Evolutionary conservation across 352 stramenopile species (phyloP), one percentile per base, ranked within the genome.

Genomic region (Bremia lactucae): DNA sequence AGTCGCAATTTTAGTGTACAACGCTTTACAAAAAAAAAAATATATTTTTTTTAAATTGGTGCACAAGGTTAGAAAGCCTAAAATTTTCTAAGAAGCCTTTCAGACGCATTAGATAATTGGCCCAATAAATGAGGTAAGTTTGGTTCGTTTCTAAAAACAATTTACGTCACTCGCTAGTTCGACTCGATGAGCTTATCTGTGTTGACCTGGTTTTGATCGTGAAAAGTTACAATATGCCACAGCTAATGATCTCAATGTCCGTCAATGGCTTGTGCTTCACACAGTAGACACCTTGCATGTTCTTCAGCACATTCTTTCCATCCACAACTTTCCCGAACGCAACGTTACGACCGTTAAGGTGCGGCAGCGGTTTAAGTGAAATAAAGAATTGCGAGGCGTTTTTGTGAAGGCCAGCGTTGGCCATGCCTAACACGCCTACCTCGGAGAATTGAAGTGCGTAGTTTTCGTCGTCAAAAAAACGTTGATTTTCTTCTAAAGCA

Each of bases 351-450:
- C 80, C 80, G 56, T 93, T 89, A 35, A 93, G 60, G 59, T 93
- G 80, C 20, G 80, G 77, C 52, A 87, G 57, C 46, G 77, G 67
- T 57, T 76, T 60, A 31, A 90, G 65, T 46, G 78, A 97, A 53
- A 99, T 98, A 67, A 99, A 99, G 67, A 99, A 99, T 74, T 99
- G 97, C 55, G 82, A 97, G 4, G 95, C 96, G 70, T 99, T 99
- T 34, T 97, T 98, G 71, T 97, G 93, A 38, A 82, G 68, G 22
- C 96, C 96, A 23, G 81, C 79, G 66, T 99, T 99, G 24, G 96
- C 96, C 96, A 99, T 99, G 51, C 79, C 79, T 38, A 92, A 49
- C 26, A 92, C 79, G 35, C 79, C 79, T 44, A 82, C 60, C 49
- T 92, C 76, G 26, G 76, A 76, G 48, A 88, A 92, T 61, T 87